Conservation (phyloP, 345 rosid genomes). For the Cochlearia excelsa region DNA sequence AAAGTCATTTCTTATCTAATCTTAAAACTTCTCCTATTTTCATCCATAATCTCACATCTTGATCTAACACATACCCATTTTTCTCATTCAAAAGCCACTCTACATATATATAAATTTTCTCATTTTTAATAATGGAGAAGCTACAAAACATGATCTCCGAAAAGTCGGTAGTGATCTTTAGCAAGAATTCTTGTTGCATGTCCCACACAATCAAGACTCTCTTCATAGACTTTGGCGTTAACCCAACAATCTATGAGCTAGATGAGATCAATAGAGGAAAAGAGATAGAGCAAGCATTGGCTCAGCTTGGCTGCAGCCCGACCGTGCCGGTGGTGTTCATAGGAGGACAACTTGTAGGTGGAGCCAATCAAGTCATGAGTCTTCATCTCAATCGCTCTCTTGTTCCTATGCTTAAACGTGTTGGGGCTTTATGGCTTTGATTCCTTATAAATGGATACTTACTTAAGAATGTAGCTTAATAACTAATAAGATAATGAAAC, state of each 20-base stretch:
- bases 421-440: conserved; percentile 72
- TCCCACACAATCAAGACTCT: conserved; percentile 65
- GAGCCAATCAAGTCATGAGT: conserved; percentile 71
- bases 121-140: conserved; percentile 47
- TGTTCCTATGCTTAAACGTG: conserved; percentile 60
- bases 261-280: conserved; percentile 57
- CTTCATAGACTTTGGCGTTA: conserved; percentile 63
- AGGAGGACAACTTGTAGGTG: conserved; percentile 71
- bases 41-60: neutral
- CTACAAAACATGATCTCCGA: conserved; percentile 49
- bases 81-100: neutral
- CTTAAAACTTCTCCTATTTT: neutral
- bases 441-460: neutral
- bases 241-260: conserved; percentile 58
- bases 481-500: neutral
- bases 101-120: neutral
- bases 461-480: neutral
- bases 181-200: conserved; percentile 67
- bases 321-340: conserved; percentile 68
- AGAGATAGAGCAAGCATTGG: conserved; percentile 68
- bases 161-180: conserved; percentile 79
- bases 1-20: conserved; percentile 9
- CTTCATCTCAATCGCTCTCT: conserved; percentile 67
- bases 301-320: conserved; percentile 58
- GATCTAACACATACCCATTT: neutral